Conservation (phyloP, 305 asterid species). For the Plantago coronopus region DNA sequence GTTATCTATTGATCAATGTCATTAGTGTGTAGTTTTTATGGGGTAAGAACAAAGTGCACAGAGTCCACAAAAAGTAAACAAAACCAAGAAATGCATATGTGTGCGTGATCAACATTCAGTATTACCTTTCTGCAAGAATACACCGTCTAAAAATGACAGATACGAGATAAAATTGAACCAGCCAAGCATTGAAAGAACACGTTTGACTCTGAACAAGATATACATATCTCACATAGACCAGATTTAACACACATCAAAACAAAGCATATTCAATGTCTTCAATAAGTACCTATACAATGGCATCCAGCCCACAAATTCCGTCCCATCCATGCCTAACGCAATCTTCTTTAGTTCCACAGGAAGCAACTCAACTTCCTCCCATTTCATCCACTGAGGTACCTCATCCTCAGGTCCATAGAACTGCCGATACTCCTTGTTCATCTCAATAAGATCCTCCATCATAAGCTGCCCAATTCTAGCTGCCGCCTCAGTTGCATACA, state of each 20-base stretch:
- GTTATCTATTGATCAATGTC: no score
- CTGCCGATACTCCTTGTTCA: constrained; percentile 71
- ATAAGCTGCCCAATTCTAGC: constrained; percentile 68
- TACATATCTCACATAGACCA: background rate
- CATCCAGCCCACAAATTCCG: constrained; percentile 72
- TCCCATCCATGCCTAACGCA: constrained; percentile 54
- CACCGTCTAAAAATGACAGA: background rate
- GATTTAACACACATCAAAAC: background rate
- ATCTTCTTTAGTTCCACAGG: constrained; percentile 52
- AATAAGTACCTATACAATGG: constrained; percentile 74
- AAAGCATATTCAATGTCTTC: constrained; percentile 3
- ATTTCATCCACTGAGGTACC: constrained; percentile 71
- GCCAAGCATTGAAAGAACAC: background rate
- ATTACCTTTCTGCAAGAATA: background rate
- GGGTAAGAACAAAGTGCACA: background rate
- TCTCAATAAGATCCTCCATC: constrained; percentile 77
- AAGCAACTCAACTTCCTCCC: constrained; percentile 77
- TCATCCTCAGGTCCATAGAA: constrained; percentile 66
- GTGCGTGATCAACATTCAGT: background rate
- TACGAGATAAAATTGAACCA: background rate
- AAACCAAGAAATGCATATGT: background rate
- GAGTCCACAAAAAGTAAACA: background rate
- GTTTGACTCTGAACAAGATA: background rate
- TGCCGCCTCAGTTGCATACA: constrained; percentile 80
- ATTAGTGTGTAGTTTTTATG: background rate